Conservation (phyloP, 1,284 basidiomycete species). For the Boletus putidus region DNA sequence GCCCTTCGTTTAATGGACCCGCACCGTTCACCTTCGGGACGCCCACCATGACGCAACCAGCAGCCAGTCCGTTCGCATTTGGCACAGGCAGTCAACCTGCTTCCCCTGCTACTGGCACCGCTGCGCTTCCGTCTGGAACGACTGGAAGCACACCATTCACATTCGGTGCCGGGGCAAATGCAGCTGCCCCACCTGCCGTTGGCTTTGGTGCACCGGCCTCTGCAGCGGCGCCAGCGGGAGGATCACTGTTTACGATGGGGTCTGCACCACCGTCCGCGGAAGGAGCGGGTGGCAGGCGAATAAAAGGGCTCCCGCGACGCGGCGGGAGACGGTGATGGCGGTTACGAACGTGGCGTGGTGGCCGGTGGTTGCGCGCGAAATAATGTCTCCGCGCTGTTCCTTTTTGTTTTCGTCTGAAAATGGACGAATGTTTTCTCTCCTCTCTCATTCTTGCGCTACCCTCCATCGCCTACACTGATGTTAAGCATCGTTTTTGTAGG, state of each 20-base stretch:
- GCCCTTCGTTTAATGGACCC: conserved; percentile 50
- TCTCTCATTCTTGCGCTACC: conserved; percentile 22
- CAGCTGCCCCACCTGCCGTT: conserved; percentile 40
- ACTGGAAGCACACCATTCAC: conserved; percentile 45
- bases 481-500: conserved; percentile 27
- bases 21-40: conserved; percentile 43
- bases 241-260: conserved; percentile 58
- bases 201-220: conserved; percentile 44
- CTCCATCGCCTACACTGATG: conserved; percentile 19
- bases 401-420: conserved; percentile 19
- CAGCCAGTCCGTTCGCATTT: conserved; percentile 34
- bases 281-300: conserved; percentile 43
- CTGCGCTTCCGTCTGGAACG: conserved; percentile 42
- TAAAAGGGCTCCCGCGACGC: conserved; percentile 55
- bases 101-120: conserved; percentile 51
- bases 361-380: conserved; percentile 15
- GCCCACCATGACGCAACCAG: conserved; percentile 34
- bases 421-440: conserved; percentile 11
- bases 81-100: conserved; percentile 49
- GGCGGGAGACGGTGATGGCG: conserved; percentile 32
- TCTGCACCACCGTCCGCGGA: conserved; percentile 45
- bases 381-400: conserved; percentile 3
- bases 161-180: conserved; percentile 32
- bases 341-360: conserved; percentile 17
- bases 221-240: conserved; percentile 37